Conservation (phyloP, 2,329 filamentous ascomycete genomes). For the Byssothecium circinans region DNA sequence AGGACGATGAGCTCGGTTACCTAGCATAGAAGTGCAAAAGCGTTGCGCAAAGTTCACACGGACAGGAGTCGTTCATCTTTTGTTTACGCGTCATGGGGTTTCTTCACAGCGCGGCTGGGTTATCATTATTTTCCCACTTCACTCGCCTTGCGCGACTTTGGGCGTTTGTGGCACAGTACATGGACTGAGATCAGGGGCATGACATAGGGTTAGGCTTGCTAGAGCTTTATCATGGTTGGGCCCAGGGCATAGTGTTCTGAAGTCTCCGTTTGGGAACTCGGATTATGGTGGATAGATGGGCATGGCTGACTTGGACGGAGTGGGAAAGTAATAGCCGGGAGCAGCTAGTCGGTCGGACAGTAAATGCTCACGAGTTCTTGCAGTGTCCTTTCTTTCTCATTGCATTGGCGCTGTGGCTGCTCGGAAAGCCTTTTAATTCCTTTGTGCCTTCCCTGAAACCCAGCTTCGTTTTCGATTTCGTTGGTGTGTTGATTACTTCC, state of each 20-base stretch:
- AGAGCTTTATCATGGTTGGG: not conserved
- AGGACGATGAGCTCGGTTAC: slow-evolving; percentile 92
- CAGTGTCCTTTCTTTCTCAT: no score
- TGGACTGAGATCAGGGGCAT: not conserved
- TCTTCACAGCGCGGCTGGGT: not conserved
- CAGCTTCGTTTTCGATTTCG: no score
- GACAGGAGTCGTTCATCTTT: not conserved
- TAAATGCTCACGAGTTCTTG: no score
- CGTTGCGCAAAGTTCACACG: not conserved
- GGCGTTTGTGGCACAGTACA: not conserved
- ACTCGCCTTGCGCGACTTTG: not conserved
- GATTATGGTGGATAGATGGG: no score
- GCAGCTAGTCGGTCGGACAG: no score
- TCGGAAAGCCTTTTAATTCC: no score
- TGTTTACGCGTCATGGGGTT: not conserved
- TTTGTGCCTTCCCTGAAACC: no score
- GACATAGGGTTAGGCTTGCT: not conserved
- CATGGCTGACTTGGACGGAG: no score
- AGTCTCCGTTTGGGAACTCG: not conserved
- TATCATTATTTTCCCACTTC: not conserved
- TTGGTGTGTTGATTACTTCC: no score
- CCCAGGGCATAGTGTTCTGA: not conserved
- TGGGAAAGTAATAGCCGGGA: no score
- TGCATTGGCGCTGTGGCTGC: no score
- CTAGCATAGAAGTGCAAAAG: slow-evolving; percentile 64